A percentile compares a stretch with the other conserved stretches of the same genome.
phyloP scores from a whole-genome alignment of 768 basidiomycete genomes.

The Leccinum disarticulatum region DNA sequence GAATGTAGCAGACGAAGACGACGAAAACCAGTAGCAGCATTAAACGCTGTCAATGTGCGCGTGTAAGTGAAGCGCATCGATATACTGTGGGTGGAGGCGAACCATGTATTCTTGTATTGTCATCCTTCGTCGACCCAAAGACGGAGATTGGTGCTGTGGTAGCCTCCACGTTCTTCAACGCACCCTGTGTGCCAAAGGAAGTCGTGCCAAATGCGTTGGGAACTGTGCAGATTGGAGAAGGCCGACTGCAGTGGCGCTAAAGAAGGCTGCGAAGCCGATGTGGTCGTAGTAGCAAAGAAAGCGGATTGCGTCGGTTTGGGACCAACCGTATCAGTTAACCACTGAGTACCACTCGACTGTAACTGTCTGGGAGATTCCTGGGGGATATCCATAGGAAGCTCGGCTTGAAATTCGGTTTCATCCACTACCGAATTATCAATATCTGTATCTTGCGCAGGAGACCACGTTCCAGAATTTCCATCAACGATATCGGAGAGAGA shows the following conservation, averaged over 20 bases:
- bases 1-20: background rate
- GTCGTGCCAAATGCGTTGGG: slow-evolving; percentile 36
- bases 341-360: slow-evolving; percentile 34
- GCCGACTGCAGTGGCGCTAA: slow-evolving; percentile 24
- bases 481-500: slow-evolving; percentile 67
- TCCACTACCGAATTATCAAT: slow-evolving; percentile 25
- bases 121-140: slow-evolving; percentile 10
- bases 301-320: slow-evolving; percentile 26
- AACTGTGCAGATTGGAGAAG: slow-evolving; percentile 36
- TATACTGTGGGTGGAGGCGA: background rate
- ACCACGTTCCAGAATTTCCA: slow-evolving; percentile 41
- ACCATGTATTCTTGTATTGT: background rate
- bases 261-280: slow-evolving; percentile 15
- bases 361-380: slow-evolving; percentile 9
- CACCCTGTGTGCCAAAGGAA: slow-evolving; percentile 21
- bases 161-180: slow-evolving; percentile 3
- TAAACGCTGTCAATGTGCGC: background rate
- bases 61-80: background rate
- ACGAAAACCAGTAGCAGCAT: background rate
- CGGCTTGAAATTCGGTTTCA: slow-evolving; percentile 20
- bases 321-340: slow-evolving; percentile 34
- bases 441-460: slow-evolving; percentile 28
- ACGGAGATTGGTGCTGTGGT: slow-evolving; percentile 2
- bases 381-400: background rate
- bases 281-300: slow-evolving; percentile 17